Evolutionary conservation across 1,139 yeast genomes (phyloP).

Genomic region (Starmera stellimalicola): DNA sequence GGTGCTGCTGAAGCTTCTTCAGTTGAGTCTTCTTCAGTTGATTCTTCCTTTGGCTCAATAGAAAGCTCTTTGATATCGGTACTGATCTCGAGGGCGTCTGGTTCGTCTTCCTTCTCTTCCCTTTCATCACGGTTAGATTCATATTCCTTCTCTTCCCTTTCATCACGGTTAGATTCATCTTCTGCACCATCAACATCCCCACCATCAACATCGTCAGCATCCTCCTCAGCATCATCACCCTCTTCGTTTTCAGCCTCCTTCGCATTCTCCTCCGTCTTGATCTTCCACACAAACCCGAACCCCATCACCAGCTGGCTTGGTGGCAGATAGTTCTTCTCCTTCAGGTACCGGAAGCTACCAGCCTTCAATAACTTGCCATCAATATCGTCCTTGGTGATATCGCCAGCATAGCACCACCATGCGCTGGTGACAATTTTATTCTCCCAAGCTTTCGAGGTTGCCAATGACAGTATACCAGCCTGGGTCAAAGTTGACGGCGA

Average conservation of each 20-base stretch:
- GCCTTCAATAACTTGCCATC: conserved; percentile 54
- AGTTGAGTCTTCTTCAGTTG: conserved; percentile 4
- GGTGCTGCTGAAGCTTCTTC: conserved; percentile 2
- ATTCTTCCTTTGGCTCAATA: conserved; percentile 4
- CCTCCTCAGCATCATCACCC: conserved; percentile 12
- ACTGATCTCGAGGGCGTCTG: conserved; percentile 6
- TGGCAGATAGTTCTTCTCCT: conserved; percentile 55
- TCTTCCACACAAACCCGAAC: conserved; percentile 68
- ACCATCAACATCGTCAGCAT: conserved; percentile 18
- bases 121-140: conserved; percentile 5
- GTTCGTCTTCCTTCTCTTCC: conserved; percentile 6
- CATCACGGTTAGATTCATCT: conserved; percentile 9
- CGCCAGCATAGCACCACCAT: conserved; percentile 67
- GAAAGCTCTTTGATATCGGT: conserved; percentile 5
- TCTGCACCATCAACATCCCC: conserved; percentile 14
- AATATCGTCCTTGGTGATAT: conserved; percentile 58
- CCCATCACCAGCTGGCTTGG: conserved; percentile 89
- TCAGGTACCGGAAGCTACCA: conserved; percentile 49
- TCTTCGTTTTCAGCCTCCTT: conserved; percentile 12
- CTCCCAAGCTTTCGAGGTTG: conserved; percentile 89
- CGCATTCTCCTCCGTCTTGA: conserved; percentile 23
- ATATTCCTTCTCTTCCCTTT: conserved; percentile 4
- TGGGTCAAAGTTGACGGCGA: conserved; percentile 87
- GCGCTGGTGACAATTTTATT: conserved; percentile 72
- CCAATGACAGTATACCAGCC: conserved; percentile 77